Evolutionary conservation across 2,329 filamentous ascomycete species (phyloP).

Genomic region (Calonectria pseudoturangicola): DNA sequence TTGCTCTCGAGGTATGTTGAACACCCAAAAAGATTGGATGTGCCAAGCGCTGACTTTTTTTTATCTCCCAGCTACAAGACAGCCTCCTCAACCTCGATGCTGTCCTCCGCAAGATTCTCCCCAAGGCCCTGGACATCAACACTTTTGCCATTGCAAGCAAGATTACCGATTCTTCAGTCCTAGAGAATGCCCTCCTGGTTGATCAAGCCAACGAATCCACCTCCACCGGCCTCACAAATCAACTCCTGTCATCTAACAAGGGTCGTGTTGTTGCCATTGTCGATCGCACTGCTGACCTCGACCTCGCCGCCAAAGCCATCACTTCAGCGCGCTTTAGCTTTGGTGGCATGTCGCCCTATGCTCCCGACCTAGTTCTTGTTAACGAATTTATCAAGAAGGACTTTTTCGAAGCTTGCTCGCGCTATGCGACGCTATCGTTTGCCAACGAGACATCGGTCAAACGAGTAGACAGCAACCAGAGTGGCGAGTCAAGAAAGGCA

Average conservation of each 20-base stretch:
- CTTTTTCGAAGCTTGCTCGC: constrained; percentile 38
- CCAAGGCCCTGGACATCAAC: constrained; percentile 35
- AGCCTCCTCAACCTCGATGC: constrained; percentile 39
- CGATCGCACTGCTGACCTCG: constrained; percentile 47
- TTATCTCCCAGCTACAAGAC: constrained; percentile 32
- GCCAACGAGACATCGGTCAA: constrained; percentile 30
- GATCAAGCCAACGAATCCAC: constrained; percentile 17
- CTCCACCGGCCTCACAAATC: constrained; percentile 37
- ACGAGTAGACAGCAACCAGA: constrained; percentile 32
- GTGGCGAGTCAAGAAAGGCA: constrained; percentile 28
- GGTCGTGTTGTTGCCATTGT: constrained; percentile 44
- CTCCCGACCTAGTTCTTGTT: constrained; percentile 46
- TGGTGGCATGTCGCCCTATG: constrained; percentile 45
- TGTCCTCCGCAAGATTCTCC: constrained; percentile 33
- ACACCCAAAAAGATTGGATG: not conserved
- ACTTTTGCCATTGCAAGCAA: constrained; percentile 33
- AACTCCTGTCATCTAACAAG: constrained; percentile 24
- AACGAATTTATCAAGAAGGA: constrained; percentile 53
- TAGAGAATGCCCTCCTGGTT: constrained; percentile 32
- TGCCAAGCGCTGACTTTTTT: constrained; percentile 19
- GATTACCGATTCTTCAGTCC: constrained; percentile 27
- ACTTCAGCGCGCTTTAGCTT: constrained; percentile 44
- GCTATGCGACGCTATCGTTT: constrained; percentile 30
- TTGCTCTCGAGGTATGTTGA: constrained; percentile 43
- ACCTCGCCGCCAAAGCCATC: constrained; percentile 43